A percentile compares a stretch with the other conserved stretches of the same genome.
Evolutionary conservation across 768 basidiomycete genomes (phyloP).

Genomic region (Fistulinella prunicolor): DNA sequence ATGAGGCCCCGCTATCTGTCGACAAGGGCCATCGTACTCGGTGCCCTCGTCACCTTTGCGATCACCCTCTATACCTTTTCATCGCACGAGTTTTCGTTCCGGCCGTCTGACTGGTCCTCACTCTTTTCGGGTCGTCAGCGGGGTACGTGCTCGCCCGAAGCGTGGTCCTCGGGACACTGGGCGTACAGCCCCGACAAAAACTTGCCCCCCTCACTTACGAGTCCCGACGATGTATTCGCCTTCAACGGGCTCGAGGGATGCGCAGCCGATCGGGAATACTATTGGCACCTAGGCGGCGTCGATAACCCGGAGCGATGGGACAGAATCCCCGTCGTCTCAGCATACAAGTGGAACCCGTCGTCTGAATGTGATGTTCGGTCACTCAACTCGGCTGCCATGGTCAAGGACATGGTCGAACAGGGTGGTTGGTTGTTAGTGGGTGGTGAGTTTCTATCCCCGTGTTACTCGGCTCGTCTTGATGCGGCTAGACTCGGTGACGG

Average conservation of each 20-base stretch:
- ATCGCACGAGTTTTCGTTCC: slow-evolving; percentile 16
- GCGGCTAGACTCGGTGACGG: slow-evolving; percentile 62
- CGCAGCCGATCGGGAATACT: slow-evolving; percentile 58
- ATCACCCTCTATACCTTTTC: slow-evolving; percentile 32
- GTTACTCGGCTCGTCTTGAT: too few species aligned
- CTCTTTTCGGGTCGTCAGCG: slow-evolving; percentile 29
- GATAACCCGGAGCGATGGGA: slow-evolving; percentile 47
- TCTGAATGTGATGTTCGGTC: slow-evolving; percentile 41
- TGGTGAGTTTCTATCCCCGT: slow-evolving; percentile 37
- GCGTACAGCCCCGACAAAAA: slow-evolving; percentile 36
- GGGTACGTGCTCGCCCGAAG: slow-evolving; percentile 33
- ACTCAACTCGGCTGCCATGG: slow-evolving; percentile 41
- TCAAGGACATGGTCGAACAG: slow-evolving; percentile 59
- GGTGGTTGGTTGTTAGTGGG: slow-evolving; percentile 71
- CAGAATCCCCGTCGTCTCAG: slow-evolving; percentile 51
- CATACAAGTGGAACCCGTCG: slow-evolving; percentile 54
- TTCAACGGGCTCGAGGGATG: slow-evolving; percentile 62
- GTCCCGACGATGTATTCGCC: slow-evolving; percentile 41
- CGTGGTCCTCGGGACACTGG: slow-evolving; percentile 42
- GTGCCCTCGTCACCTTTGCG: slow-evolving; percentile 24
- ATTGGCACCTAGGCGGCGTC: slow-evolving; percentile 61
- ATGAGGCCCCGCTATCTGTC: slow-evolving; percentile 24
- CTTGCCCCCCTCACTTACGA: slow-evolving; percentile 32
- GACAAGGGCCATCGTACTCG: slow-evolving; percentile 24
- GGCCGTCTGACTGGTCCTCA: slow-evolving; percentile 18